A percentile compares a stretch with the other conserved stretches of the same genome.
Evolutionary conservation across 1,139 yeast species (phyloP).

Genomic region (Wickerhamomyces sp.): DNA sequence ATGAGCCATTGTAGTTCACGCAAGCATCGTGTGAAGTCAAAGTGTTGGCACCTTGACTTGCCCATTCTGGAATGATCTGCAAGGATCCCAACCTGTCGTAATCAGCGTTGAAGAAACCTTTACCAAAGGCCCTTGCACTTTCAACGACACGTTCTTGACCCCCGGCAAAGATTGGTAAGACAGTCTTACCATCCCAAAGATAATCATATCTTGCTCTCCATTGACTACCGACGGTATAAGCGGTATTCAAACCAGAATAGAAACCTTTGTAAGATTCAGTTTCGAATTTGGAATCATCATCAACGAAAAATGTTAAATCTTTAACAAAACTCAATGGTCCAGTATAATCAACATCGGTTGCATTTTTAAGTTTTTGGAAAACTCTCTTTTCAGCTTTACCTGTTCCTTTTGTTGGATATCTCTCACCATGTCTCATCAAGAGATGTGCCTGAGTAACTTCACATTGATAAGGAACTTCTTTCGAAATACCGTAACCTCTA

Average conservation of each 20-base stretch:
- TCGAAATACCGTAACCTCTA: slow-evolving; percentile 37
- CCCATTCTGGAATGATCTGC: slow-evolving; percentile 32
- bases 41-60: slow-evolving; percentile 34
- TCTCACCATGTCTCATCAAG: slow-evolving; percentile 68
- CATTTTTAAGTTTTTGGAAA: slow-evolving; percentile 23
- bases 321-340: slow-evolving; percentile 34
- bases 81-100: slow-evolving; percentile 30
- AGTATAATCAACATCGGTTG: slow-evolving; percentile 21
- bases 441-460: slow-evolving; percentile 60
- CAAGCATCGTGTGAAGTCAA: slow-evolving; percentile 34
- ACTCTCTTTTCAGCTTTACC: slow-evolving; percentile 22
- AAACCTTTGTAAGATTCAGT: slow-evolving; percentile 28
- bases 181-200: slow-evolving; percentile 29
- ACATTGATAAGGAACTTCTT: slow-evolving; percentile 45
- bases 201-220: slow-evolving; percentile 31
- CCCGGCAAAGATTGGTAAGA: slow-evolving; percentile 33
- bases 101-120: slow-evolving; percentile 36
- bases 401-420: slow-evolving; percentile 45
- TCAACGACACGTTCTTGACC: slow-evolving; percentile 35
- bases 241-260: slow-evolving; percentile 28
- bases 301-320: slow-evolving; percentile 30
- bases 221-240: slow-evolving; percentile 24
- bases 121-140: slow-evolving; percentile 34
- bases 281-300: slow-evolving; percentile 22
- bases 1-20: slow-evolving; percentile 23